Percentiles rank a stretch among this genome's conserved stretches.
phyloP scores from a whole-genome alignment of 169 alveolate genomes.

The Plasmodium vinckei region DNA sequence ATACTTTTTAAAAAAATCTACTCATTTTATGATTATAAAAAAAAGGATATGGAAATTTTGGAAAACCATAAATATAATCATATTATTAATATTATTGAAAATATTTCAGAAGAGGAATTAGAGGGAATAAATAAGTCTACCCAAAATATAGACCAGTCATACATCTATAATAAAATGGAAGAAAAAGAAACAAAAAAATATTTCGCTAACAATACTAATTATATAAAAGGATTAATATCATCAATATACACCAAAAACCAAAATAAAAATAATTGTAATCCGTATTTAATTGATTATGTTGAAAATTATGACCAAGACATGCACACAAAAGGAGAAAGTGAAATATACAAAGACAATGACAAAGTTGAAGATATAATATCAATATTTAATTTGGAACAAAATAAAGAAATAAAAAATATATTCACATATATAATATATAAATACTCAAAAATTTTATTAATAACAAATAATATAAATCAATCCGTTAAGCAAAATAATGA shows the following conservation, averaged over 20 bases:
- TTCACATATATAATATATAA: slow-evolving; percentile 33
- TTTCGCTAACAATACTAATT: background rate
- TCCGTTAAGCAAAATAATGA: background rate
- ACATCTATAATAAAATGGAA: slow-evolving; percentile 23
- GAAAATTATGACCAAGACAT: slow-evolving; percentile 1
- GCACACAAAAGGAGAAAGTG: background rate
- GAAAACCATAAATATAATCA: slow-evolving; percentile 41
- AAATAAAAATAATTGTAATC: slow-evolving; percentile 13
- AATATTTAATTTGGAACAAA: slow-evolving; percentile 20
- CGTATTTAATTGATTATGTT: slow-evolving; percentile 47
- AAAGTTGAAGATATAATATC: slow-evolving; percentile 26
- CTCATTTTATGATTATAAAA: background rate
- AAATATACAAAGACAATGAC: background rate
- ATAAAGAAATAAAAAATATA: slow-evolving; percentile 34
- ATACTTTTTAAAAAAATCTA: slow-evolving; percentile 41
- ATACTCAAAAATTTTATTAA: slow-evolving; percentile 25
- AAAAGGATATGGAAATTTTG: background rate
- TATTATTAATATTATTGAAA: slow-evolving; percentile 37
- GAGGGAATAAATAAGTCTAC: background rate
- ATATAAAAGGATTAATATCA: slow-evolving; percentile 10
- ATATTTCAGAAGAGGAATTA: slow-evolving; percentile 1
- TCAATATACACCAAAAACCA: background rate
- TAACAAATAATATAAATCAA: slow-evolving; percentile 11
- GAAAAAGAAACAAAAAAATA: background rate
- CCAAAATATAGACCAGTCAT: background rate